Evolutionary conservation across 2,329 filamentous ascomycete genomes (phyloP).

Genomic region (Stachybotrys echinatus): DNA sequence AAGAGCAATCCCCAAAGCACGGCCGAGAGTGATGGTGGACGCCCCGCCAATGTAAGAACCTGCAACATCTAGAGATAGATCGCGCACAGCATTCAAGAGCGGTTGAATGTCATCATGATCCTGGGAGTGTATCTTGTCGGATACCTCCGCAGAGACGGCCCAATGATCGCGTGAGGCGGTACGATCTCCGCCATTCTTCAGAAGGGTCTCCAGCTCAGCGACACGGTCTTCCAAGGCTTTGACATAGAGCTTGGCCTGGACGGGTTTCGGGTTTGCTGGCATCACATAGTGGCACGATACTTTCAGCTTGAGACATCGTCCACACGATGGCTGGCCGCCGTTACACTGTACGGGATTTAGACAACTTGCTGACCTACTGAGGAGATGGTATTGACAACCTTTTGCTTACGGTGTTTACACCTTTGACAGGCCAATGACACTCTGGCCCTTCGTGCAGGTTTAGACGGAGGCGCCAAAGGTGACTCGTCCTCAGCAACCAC

Average conservation of each 20-base stretch:
- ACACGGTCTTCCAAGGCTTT: background rate
- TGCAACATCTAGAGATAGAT: background rate
- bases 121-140: background rate
- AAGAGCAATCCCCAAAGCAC: background rate
- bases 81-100: background rate
- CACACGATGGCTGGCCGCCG: background rate
- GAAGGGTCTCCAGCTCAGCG: background rate
- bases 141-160: background rate
- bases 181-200: background rate
- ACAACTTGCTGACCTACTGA: background rate
- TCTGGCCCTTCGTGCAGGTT: background rate
- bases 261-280: background rate
- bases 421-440: background rate
- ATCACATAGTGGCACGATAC: background rate
- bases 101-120: background rate
- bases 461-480: background rate
- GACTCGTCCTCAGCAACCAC: background rate
- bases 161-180: background rate
- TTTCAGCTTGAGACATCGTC: background rate
- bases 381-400: background rate
- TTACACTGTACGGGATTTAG: background rate
- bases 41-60: background rate
- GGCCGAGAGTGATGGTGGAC: background rate
- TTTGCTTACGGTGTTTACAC: background rate
- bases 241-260: background rate